Conservation (phyloP, 768 basidiomycete genomes). For the Serendipita sp. region DNA sequence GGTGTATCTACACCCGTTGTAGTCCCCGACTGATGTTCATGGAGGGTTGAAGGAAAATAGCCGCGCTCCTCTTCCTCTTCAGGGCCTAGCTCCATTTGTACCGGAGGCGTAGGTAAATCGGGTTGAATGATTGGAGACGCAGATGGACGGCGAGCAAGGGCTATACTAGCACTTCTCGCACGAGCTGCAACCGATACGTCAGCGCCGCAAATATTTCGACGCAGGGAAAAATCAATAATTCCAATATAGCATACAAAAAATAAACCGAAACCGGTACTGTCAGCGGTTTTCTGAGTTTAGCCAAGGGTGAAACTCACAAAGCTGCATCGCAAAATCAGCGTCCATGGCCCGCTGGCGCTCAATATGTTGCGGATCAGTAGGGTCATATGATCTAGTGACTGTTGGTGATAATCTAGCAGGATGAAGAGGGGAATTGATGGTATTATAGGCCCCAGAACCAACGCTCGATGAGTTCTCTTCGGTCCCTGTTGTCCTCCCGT, state of each 20-base stretch:
- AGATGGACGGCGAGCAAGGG: background rate
- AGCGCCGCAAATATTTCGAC: no score
- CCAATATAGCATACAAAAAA: no score
- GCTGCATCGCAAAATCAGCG: constrained; percentile 58
- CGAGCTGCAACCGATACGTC: constrained; percentile 8
- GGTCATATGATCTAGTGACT: constrained; percentile 20
- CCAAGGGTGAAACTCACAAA: constrained; percentile 18
- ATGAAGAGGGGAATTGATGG: background rate
- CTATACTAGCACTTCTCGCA: constrained; percentile 12
- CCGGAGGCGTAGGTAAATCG: background rate
- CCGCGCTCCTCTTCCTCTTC: constrained; percentile 1
- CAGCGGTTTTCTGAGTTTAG: constrained; percentile 17
- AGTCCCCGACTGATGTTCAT: background rate
- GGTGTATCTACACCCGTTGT: background rate
- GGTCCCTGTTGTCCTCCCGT: background rate
- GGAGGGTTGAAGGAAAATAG: background rate
- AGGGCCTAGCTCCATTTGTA: background rate
- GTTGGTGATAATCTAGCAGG: background rate
- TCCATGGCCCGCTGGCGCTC: constrained; percentile 91
- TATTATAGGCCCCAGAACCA: background rate
- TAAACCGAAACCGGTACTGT: background rate
- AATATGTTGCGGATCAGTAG: constrained; percentile 52
- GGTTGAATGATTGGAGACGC: background rate
- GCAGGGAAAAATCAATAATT: no score
- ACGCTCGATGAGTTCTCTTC: no score